Base-by-base conservation (phyloP, 805 yeast genomes). In the Zygotorulaspora danielsina region DNA sequence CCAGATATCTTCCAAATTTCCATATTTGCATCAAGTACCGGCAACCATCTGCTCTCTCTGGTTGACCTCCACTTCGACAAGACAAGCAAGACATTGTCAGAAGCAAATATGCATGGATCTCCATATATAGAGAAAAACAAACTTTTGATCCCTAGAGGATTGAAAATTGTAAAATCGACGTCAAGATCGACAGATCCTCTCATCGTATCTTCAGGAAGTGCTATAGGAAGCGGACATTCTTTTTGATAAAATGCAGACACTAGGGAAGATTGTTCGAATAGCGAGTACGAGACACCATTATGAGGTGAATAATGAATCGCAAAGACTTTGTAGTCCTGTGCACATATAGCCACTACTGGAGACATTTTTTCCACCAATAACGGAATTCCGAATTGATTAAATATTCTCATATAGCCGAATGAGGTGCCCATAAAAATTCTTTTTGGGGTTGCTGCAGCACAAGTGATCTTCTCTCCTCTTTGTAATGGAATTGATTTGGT, bases 91-190 rank as follows among this genome's bases (percentile, higher is more conserved):
- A 79, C 73, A 45, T 87, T 87, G 47, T 81, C 88, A 21, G 71
- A 67, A n/a, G 94, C 96, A 39, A 81, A 83, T 5, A 89, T 59
- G 47, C 93, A 84, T 1, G 98, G 98, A 59, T 90, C 97, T 15
- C 95, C 95, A 53, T 76, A 81, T 32, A 81, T 80, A 30, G 86
- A 82, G 68, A 90, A 93, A 55, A 93, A 88, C n/a, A 85, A 59
- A 2, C 89, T 81, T 46, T 75, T 77, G 11, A 61, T 46, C 21
- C 48, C 83, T 61, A 46, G 30, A 16, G 66, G 61, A 35, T 48
- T 60, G 44, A 36, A 57, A 36, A 18, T 36, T 2, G 49, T 34
- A 34, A 56, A 60, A 10, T 50, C 45, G 6, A 46, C 45, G 65
- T 51, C 41, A 68, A 63, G 52, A 66, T 72, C 54, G 46, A 50